Evolutionary conservation across 257 asterid genomes (phyloP), one percentile per base, ranked within the genome.

Genomic region (Echium plantagineum): DNA sequence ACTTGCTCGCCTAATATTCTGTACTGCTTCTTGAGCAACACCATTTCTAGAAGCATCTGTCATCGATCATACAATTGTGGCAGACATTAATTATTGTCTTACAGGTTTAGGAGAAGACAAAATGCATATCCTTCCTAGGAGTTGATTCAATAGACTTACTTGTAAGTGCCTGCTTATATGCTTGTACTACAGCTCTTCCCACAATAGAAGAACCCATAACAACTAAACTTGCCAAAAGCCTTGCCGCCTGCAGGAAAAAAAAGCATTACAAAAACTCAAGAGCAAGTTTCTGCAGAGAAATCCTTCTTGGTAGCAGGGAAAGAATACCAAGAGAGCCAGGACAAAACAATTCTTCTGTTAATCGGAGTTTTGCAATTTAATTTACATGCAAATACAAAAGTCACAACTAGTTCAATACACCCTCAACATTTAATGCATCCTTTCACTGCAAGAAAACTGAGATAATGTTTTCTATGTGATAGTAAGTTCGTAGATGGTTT

Each of bases 21-120:
- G 75, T 21, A 64, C 77, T 35, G 82, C 76, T 76, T 78, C 82
- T 64, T 72, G 82, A 62, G 84, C 80, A 67, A 72, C 81, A 55
- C 81, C 71, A 62, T 66, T 81, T 60, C 51, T 78, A 20, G 83
- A 70, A 32, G 79, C 81, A 71, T 78, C 84, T 73, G 63, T 9
- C 8, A 57, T 21, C 32, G 26, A 21, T 57, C 54, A 60, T 18
- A 55, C 30, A 53, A 58, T 24, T 16, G 57, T 18, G 3, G 4
- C 22, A 53, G 57, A 53, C 57, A 52, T n/a, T 8, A 7, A n/a
- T 19, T 18, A 53, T 21, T 53, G 5, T 4, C 15, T 53, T 6
- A 21, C 18, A 13, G 22, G 22, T n/a, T 52, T 17, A 52, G 55
- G 58, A 54, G 58, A 13, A 18, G n/a, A 9, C 28, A 13, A 18